A percentile compares a stretch with the other conserved stretches of the same genome.
These are phyloP conservation scores for Blepharisma undulans DNA, from an alignment of 169 alveolate genomes.

Conservation along the genomic window DNA sequence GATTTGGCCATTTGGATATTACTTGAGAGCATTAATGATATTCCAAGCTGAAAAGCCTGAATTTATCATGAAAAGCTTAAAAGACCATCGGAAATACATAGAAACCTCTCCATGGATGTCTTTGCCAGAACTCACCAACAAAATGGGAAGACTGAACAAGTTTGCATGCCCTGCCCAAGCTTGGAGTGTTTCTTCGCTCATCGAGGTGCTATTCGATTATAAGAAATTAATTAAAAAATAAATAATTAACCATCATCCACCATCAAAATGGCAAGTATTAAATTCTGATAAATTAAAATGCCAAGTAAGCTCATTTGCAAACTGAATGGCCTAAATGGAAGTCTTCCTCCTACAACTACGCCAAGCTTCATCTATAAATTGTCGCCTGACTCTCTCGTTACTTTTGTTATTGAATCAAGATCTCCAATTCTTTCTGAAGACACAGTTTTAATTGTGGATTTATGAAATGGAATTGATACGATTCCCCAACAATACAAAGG, in stretches of 20 bases:
- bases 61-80: conserved; percentile 62
- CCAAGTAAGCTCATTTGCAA: not conserved
- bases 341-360: not conserved
- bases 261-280: too few species aligned
- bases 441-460: not conserved
- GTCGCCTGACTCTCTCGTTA: not conserved
- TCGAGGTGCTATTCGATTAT: conserved; percentile 49
- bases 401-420: not conserved
- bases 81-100: conserved; percentile 72
- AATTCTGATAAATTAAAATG: not conserved
- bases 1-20: conserved; percentile 94
- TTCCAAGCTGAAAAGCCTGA: conserved; percentile 39
- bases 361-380: not conserved
- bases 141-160: conserved; percentile 77
- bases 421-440: not conserved
- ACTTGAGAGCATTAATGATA: conserved; percentile 67
- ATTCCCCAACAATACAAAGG: not conserved
- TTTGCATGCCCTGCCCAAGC: conserved; percentile 89
- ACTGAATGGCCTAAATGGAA: not conserved
- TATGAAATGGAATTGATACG: not conserved
- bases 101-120: conserved; percentile 83
- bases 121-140: conserved; percentile 92
- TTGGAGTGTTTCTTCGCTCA: conserved; percentile 75
- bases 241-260: too few species aligned
- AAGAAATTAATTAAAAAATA: too few species aligned